Conservation (phyloP, 768 basidiomycete genomes). For the Dioszegia aurantiaca region DNA sequence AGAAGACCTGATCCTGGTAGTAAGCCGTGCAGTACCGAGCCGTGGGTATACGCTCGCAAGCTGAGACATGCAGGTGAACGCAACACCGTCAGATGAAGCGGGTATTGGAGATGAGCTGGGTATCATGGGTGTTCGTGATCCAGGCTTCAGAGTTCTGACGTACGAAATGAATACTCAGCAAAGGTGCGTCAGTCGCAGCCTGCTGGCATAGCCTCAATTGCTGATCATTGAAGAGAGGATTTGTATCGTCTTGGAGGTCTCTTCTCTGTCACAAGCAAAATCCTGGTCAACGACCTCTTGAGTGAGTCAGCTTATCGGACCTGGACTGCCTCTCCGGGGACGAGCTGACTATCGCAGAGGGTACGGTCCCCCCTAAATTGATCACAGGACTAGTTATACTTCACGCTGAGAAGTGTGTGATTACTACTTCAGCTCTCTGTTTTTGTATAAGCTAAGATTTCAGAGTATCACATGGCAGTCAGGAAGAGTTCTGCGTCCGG, state of each 20-base stretch:
- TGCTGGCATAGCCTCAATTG: neutral
- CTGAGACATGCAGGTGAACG: conserved; percentile 40
- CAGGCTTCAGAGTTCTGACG: conserved; percentile 75
- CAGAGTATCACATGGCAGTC: conserved; percentile 77
- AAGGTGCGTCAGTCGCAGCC: conserved; percentile 58
- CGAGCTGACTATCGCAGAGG: conserved; percentile 51
- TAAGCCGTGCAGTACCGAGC: no score
- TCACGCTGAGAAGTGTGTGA: conserved; percentile 80
- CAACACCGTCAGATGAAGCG: conserved; percentile 74
- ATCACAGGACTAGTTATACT: conserved; percentile 86
- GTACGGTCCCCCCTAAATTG: conserved; percentile 71
- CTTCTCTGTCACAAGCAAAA: conserved; percentile 86
- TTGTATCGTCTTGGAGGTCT: conserved; percentile 85
- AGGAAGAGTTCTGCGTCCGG: conserved; percentile 90
- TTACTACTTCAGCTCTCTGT: neutral
- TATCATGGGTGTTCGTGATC: conserved; percentile 83
- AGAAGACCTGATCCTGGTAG: conserved; percentile 75
- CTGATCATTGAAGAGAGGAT: conserved; percentile 60
- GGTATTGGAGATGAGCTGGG: conserved; percentile 90
- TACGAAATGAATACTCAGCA: conserved; percentile 78
- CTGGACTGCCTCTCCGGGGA: neutral
- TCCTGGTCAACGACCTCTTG: conserved; percentile 91
- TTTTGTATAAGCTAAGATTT: neutral
- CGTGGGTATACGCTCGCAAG: no score
- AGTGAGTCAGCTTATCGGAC: conserved; percentile 52